Conservation (phyloP, 202 grass and related monocot genomes). For the Alloteropsis angusta region DNA sequence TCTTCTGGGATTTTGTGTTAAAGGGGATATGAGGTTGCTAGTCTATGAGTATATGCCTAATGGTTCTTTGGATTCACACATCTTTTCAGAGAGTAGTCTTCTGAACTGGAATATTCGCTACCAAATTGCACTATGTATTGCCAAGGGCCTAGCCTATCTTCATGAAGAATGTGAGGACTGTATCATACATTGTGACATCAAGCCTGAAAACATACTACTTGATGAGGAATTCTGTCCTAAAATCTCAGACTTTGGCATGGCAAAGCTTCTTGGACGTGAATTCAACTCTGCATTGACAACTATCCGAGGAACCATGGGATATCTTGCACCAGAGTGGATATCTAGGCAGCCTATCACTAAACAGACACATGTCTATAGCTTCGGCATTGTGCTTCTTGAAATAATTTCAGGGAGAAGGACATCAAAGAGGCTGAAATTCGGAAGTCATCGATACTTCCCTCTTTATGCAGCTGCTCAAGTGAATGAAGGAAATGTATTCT, state of each 20-base stretch:
- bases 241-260: constrained; percentile 65
- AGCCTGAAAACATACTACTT: constrained; percentile 60
- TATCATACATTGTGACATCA: constrained; percentile 71
- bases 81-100: constrained; percentile 28
- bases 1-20: constrained; percentile 48
- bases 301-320: constrained; percentile 51
- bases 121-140: constrained; percentile 35
- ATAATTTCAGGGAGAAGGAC: constrained; percentile 51
- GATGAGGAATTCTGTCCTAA: constrained; percentile 40
- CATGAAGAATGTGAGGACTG: constrained; percentile 53
- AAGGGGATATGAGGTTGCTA: constrained; percentile 27
- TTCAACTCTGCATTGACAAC: constrained; percentile 49
- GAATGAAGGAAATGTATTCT: constrained; percentile 36
- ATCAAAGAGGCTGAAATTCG: constrained; percentile 6
- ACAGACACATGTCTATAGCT: constrained; percentile 55
- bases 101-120: constrained; percentile 33
- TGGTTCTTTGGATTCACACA: constrained; percentile 42
- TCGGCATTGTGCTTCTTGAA: constrained; percentile 60
- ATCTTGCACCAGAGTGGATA: constrained; percentile 69
- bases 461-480: constrained; percentile 37
- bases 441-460: constrained; percentile 39
- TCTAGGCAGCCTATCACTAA: constrained; percentile 45
- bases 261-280: constrained; percentile 54
- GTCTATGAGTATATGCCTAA: constrained; percentile 56
- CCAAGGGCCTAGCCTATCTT: constrained; percentile 57